These are phyloP conservation scores for Fusarium longipes DNA, from an alignment of 2,329 filamentous ascomycete species.

Conservation along the genomic window DNA sequence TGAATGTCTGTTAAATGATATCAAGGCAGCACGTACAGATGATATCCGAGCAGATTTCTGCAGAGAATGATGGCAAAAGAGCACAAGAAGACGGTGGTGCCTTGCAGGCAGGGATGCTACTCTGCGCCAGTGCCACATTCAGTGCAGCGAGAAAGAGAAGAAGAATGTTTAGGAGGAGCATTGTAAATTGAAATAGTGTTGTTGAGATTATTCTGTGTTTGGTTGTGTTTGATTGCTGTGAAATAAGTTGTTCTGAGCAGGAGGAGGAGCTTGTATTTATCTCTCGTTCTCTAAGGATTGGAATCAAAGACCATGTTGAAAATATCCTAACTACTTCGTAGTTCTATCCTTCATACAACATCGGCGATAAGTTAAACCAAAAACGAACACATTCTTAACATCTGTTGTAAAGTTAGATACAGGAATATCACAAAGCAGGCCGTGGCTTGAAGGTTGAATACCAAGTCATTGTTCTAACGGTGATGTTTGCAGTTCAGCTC, in stretches of 20 bases:
- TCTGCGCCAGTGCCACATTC: not conserved
- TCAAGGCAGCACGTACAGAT: not conserved
- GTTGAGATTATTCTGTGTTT: not conserved
- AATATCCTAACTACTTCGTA: no score
- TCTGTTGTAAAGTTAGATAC: not conserved
- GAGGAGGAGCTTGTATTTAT: not conserved
- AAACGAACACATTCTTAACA: not conserved
- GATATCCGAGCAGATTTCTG: not conserved
- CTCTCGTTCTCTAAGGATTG: no score
- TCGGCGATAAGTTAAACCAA: not conserved
- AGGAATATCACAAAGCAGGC: not conserved
- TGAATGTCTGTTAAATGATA: not conserved
- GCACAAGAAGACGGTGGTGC: not conserved
- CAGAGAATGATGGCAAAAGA: not conserved
- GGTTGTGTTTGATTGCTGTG: not conserved
- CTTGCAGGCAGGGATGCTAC: not conserved
- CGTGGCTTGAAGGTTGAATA: no score
- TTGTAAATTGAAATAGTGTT: not conserved
- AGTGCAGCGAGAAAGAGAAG: not conserved
- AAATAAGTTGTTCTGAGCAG: not conserved
- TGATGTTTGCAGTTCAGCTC: no score
- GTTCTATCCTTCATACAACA: no score
- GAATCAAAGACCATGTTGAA: no score
- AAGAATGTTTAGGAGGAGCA: not conserved
- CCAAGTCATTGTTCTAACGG: no score